Evolutionary conservation across 768 basidiomycete genomes (phyloP), one percentile per base, ranked within the genome.

Genomic region (Suillus variegatus): DNA sequence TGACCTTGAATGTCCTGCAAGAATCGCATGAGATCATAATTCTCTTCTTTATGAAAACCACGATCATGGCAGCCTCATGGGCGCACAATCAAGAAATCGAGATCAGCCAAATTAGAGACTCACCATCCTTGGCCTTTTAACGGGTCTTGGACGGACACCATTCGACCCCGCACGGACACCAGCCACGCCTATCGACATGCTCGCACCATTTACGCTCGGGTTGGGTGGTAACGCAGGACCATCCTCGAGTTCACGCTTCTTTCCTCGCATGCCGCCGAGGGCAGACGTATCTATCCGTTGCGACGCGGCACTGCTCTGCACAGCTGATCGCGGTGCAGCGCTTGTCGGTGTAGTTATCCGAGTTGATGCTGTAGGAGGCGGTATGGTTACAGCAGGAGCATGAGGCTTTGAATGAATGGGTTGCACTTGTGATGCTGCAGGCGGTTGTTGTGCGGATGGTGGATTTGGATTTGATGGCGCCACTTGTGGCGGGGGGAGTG

Each of bases 71-170:
- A 60, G 25, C 58, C 41, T 43, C 25, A 43, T 55, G 35, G 54
- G 20, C 36, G 13, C 54, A 55, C 41, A 13, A 62, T 18, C 64
- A 43, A 51, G 49, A 25, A 52, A 36, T 35, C 3, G 51, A 60
- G 41, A 51, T 28, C 14, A 58, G n/a, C 35, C 16, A 54, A 65
- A 28, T 28, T 18, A 82, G 40, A 60, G 25, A 10, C 87, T 71
- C 69, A 92, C 91, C 86, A 90, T 81, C 67, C 89, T 83, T 72
- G 87, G 89, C 77, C 90, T 92, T 83, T 93, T 93, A 51, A 88
- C 72, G 25, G 91, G 91, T 68, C 91, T 81, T 36, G 90, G 89
- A 63, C 88, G 81, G 16, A 82, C 84, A 55, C 82, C 84, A 9
- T 80, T 81, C 44, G 79, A 81, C 18, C 89, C 90, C 10, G 88